A percentile compares a stretch with the other conserved stretches of the same genome.
These are phyloP conservation scores for Jackrogersella multiformis DNA, from an alignment of 495 filamentous ascomycete genomes.

Conservation along the genomic window DNA sequence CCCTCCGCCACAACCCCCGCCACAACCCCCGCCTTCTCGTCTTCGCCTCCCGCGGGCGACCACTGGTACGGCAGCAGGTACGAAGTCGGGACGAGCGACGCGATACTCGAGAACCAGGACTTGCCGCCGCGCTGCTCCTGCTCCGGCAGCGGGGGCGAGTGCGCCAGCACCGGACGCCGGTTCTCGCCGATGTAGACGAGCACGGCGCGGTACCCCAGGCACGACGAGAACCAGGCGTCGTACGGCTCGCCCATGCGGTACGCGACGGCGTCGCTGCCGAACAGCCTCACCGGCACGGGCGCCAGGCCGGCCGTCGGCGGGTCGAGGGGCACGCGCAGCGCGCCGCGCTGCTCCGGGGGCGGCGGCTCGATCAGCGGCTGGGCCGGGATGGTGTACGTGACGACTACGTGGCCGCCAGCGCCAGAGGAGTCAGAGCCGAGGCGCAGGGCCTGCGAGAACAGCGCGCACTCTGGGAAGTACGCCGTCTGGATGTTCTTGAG, in stretches of 20 bases:
- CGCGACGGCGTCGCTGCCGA: constrained; percentile 67
- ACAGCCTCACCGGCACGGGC: constrained; percentile 66
- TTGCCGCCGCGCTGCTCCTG: constrained; percentile 19
- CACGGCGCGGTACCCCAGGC: constrained; percentile 72
- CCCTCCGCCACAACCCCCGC: constrained; percentile 5
- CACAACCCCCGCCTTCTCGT: too few relatives aligned
- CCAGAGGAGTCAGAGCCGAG: too few relatives aligned
- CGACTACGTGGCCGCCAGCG: constrained; percentile 61
- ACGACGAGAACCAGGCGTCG: constrained; percentile 77
- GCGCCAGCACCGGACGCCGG: constrained; percentile 69
- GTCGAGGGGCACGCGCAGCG: constrained; percentile 66
- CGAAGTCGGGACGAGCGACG: constrained; percentile 48
- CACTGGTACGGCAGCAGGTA: constrained; percentile 9
- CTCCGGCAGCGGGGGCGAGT: constrained; percentile 23
- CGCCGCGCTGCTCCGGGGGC: constrained; percentile 23
- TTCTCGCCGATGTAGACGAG: constrained; percentile 76
- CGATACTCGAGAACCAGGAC: constrained; percentile 59
- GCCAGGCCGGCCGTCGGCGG: constrained; percentile 63
- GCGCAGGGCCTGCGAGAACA: constrained; percentile 71
- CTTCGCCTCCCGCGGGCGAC: constrained; percentile 9
- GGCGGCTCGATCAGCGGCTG: constrained; percentile 33
- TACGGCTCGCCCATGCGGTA: constrained; percentile 73
- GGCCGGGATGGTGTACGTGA: constrained; percentile 62
- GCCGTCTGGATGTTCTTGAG: constrained; percentile 74
- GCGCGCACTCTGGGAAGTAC: constrained; percentile 68